Evolutionary conservation across 2,329 filamentous ascomycete genomes (phyloP).

Genomic region (Lachnellula arida): DNA sequence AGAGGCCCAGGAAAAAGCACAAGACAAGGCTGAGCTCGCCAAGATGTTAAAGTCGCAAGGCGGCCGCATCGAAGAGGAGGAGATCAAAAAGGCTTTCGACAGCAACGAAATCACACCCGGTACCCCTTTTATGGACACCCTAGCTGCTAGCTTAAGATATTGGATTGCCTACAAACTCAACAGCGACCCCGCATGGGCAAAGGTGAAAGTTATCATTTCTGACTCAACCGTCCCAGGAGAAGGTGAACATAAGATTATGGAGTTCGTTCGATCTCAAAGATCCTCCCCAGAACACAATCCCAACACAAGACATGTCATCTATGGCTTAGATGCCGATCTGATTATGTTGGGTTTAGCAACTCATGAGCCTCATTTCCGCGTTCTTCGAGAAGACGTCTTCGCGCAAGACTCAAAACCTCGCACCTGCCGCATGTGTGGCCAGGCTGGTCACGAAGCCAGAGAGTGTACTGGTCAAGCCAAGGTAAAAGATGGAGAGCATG

Average conservation of each 20-base stretch:
- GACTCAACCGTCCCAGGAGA: slow-evolving; percentile 97
- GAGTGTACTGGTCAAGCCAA: slow-evolving; percentile 78
- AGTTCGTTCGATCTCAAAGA: slow-evolving; percentile 91
- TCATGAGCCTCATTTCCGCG: slow-evolving; percentile 94
- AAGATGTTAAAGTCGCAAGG: slow-evolving; percentile 77
- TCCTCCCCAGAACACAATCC: slow-evolving; percentile 87
- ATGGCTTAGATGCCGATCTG: slow-evolving; percentile 93
- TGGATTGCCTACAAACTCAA: slow-evolving; percentile 98
- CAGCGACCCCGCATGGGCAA: slow-evolving; percentile 92
- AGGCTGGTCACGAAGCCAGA: slow-evolving; percentile 84
- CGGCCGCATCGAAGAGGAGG: slow-evolving; percentile 57
- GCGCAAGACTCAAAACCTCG: slow-evolving; percentile 80
- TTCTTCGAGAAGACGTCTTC: slow-evolving; percentile 95
- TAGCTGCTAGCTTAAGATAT: slow-evolving; percentile 84
- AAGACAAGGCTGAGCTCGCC: slow-evolving; percentile 82
- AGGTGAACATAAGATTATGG: slow-evolving; percentile 99
- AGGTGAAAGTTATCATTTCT: slow-evolving; percentile 95
- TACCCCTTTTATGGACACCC: slow-evolving; percentile 97
- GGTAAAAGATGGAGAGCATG: slow-evolving; percentile 72
- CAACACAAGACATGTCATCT: slow-evolving; percentile 96
- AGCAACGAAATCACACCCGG: slow-evolving; percentile 84
- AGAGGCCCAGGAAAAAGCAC: slow-evolving; percentile 90
- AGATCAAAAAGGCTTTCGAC: slow-evolving; percentile 87
- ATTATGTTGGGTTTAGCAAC: slow-evolving; percentile 98
- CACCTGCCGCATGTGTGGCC: slow-evolving; percentile 83